Percentiles rank a stretch among this genome's conserved stretches.
Conservation (phyloP, 352 stramenopile species). For the Phytophthora pistaciae region DNA sequence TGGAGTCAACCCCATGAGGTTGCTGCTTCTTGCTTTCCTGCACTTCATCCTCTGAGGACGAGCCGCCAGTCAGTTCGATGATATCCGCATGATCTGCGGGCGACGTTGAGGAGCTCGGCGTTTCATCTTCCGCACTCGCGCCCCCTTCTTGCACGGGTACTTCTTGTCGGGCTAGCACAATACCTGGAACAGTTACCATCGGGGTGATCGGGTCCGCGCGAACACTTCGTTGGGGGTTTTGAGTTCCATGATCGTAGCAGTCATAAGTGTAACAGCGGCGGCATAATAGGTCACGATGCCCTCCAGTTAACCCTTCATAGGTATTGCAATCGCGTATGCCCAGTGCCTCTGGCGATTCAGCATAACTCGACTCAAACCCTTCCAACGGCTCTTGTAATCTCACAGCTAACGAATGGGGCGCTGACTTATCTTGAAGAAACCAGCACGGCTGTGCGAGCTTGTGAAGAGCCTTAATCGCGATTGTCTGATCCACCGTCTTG, state of each 20-base stretch:
- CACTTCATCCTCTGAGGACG: conserved; percentile 39
- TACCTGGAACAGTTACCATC: conserved; percentile 43
- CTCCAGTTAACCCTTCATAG: conserved; percentile 76
- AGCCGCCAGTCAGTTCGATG: conserved; percentile 30
- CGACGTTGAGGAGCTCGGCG: conserved; percentile 6
- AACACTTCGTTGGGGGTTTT: conserved; percentile 57
- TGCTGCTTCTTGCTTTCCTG: conserved; percentile 18
- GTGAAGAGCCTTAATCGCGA: conserved; percentile 13
- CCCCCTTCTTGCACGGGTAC: conserved; percentile 18
- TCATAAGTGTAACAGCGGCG: conserved; percentile 92
- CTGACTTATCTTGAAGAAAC: conserved; percentile 39
- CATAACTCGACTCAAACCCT: conserved; percentile 69
- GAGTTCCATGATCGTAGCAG: conserved; percentile 89
- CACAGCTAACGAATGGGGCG: conserved; percentile 26
- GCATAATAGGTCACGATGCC: conserved; percentile 91
- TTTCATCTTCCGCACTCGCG: conserved; percentile 15
- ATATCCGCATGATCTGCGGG: conserved; percentile 23
- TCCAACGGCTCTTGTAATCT: conserved; percentile 56
- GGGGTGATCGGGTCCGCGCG: conserved; percentile 71
- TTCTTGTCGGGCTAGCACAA: conserved; percentile 35
- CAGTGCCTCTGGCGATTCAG: conserved; percentile 30
- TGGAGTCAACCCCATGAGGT: conserved; percentile 22
- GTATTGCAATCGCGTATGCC: conserved; percentile 49
- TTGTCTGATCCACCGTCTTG: neutral
- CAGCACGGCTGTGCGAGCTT: conserved; percentile 34